Percentiles rank a stretch among this genome's conserved stretches.
phyloP scores from a whole-genome alignment of 2,329 filamentous ascomycete genomes.

The Aureobasidium sp. region DNA sequence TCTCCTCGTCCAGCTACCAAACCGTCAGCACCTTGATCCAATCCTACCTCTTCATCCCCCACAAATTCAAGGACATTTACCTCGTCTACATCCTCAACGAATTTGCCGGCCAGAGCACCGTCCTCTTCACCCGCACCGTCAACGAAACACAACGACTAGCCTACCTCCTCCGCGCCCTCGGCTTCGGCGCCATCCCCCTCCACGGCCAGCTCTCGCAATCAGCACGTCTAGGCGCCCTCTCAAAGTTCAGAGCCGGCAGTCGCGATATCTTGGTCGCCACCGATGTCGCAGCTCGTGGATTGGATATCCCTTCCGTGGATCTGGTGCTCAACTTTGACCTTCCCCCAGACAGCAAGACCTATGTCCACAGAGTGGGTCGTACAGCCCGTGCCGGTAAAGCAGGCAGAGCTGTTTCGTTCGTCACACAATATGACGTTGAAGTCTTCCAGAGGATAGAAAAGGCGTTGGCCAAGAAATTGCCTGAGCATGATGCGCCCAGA shows the following conservation, averaged over 20 bases:
- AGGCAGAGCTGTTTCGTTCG: conserved; percentile 69
- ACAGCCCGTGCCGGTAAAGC: conserved; percentile 81
- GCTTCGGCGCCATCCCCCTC: conserved; percentile 73
- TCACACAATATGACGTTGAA: conserved; percentile 63
- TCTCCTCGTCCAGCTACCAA: conserved; percentile 72
- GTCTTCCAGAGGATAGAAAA: conserved; percentile 74
- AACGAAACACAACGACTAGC: conserved; percentile 82
- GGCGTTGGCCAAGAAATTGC: conserved; percentile 68
- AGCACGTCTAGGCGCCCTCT: conserved; percentile 74
- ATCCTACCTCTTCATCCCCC: conserved; percentile 77
- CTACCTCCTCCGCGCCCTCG: conserved; percentile 72
- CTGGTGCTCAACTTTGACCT: conserved; percentile 80
- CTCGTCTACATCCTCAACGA: conserved; percentile 81
- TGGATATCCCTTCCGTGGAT: conserved; percentile 89
- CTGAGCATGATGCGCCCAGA: conserved; percentile 61
- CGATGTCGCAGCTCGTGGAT: conserved; percentile 84
- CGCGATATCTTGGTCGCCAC: conserved; percentile 85
- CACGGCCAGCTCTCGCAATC: conserved; percentile 90
- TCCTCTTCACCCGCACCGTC: conserved; percentile 88
- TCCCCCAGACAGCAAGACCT: conserved; percentile 78
- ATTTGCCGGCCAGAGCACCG: conserved; percentile 73
- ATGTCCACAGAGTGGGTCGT: conserved; percentile 81
- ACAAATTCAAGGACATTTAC: conserved; percentile 82
- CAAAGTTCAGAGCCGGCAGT: conserved; percentile 77
- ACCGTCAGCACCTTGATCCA: conserved; percentile 51